Percentiles rank a stretch among this genome's conserved stretches.
phyloP scores from a whole-genome alignment of 768 basidiomycete species.

The Suillus sp. region DNA sequence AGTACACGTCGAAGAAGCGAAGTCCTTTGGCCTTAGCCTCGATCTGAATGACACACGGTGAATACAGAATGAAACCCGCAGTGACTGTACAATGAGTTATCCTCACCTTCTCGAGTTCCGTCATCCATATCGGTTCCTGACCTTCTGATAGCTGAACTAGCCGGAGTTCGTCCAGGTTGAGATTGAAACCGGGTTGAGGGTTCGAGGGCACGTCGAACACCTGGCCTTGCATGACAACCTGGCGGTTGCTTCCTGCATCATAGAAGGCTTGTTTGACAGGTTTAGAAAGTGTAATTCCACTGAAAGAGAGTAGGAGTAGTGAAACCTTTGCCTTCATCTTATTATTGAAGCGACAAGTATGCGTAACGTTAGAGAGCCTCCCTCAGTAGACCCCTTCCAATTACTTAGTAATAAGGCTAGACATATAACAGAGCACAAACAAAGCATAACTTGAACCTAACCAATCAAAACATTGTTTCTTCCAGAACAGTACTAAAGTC shows the following conservation, averaged over 20 bases:
- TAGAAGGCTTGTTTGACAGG: constrained; percentile 5
- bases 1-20: constrained; percentile 88
- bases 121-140: constrained; percentile 73
- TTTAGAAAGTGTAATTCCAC: neutral
- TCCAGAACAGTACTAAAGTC: no score
- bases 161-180: constrained; percentile 72
- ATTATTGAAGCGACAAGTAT: neutral
- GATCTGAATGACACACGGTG: constrained; percentile 48
- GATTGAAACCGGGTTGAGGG: constrained; percentile 51
- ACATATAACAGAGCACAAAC: neutral
- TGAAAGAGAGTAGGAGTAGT: neutral
- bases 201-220: constrained; percentile 24
- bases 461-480: no score
- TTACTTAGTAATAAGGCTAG: neutral
- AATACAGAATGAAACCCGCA: neutral
- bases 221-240: constrained; percentile 32
- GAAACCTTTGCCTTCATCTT: constrained; percentile 1
- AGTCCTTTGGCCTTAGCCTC: constrained; percentile 73
- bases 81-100: neutral
- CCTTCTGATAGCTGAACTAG: constrained; percentile 72
- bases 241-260: constrained; percentile 14
- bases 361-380: no score
- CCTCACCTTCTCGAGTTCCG: constrained; percentile 85
- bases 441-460: neutral
- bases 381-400: no score